Conservation (phyloP, 2,329 filamentous ascomycete genomes). For the Cryphonectria radicalis region DNA sequence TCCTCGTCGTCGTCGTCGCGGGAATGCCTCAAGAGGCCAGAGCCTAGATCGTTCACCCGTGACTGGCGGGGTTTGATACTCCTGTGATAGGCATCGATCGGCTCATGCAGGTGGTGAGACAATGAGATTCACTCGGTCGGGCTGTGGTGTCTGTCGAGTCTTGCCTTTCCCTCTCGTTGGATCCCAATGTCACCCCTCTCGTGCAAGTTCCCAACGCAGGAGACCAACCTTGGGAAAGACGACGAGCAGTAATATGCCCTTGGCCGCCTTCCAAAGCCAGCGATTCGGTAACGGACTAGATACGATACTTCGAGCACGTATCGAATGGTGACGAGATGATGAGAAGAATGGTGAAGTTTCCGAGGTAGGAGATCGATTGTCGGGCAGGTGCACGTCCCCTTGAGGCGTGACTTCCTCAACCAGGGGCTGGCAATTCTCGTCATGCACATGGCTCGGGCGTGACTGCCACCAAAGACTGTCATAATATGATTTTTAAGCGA, state of each 20-base stretch:
- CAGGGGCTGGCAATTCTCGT: background rate
- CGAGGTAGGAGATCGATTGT: background rate
- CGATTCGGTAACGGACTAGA: background rate
- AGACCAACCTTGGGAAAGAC: background rate
- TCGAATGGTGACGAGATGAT: background rate
- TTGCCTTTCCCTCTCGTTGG: background rate
- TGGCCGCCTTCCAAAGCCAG: too few species aligned
- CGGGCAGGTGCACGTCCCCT: background rate
- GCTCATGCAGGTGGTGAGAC: background rate
- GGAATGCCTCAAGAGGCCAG: background rate
- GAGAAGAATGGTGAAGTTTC: background rate
- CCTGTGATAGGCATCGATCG: background rate
- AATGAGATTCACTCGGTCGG: background rate
- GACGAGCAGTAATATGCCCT: background rate
- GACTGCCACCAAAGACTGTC: background rate
- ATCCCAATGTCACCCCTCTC: background rate
- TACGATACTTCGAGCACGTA: background rate
- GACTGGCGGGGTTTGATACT: background rate
- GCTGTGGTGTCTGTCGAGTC: background rate
- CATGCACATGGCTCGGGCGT: background rate
- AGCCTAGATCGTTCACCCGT: background rate
- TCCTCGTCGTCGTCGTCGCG: background rate
- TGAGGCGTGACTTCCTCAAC: background rate
- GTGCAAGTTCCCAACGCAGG: background rate
- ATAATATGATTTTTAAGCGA: background rate